Evolutionary conservation across 139 green algal genomes (phyloP).

Genomic region (Diplosphaera chodatii): DNA sequence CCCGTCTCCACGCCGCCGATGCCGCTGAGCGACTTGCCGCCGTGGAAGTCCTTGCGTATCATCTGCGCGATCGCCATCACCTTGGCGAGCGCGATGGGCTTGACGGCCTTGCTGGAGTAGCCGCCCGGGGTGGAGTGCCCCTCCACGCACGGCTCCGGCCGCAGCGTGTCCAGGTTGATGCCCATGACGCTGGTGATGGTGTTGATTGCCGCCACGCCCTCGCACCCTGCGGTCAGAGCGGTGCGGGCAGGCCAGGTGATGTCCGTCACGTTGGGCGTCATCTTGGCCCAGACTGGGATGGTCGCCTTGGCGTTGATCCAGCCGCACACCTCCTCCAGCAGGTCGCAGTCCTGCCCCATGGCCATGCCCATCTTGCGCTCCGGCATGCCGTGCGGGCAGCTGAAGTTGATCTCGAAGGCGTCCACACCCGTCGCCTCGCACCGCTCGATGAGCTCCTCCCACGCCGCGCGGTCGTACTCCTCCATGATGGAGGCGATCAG

Average conservation of each 20-base stretch:
- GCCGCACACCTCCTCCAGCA: conserved; percentile 68
- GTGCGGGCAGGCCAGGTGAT: conserved; percentile 62
- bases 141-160: conserved; percentile 63
- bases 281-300: conserved; percentile 95
- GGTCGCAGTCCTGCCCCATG: conserved; percentile 58
- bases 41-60: conserved; percentile 62
- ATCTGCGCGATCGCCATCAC: conserved; percentile 60
- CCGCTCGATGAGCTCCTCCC: conserved; percentile 89
- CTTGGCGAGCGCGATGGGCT: conserved; percentile 93
- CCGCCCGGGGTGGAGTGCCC: conserved; percentile 73
- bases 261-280: conserved; percentile 98
- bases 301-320: conserved; percentile 85
- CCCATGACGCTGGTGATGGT: conserved; percentile 89
- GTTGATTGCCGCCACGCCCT: conserved; percentile 79
- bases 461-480: conserved; percentile 76
- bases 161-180: conserved; percentile 88
- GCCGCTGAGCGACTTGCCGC: conserved; percentile 56
- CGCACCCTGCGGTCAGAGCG: conserved; percentile 44
- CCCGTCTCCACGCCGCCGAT: conserved; percentile 92
- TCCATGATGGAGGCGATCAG: conserved; percentile 97
- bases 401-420: conserved; percentile 97
- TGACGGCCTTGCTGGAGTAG: conserved; percentile 83
- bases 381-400: conserved; percentile 92
- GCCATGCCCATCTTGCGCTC: conserved; percentile 79
- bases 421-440: conserved; percentile 88